Base-by-base conservation (phyloP, 257 asterid genomes). In the Gardenia jasminoides region DNA sequence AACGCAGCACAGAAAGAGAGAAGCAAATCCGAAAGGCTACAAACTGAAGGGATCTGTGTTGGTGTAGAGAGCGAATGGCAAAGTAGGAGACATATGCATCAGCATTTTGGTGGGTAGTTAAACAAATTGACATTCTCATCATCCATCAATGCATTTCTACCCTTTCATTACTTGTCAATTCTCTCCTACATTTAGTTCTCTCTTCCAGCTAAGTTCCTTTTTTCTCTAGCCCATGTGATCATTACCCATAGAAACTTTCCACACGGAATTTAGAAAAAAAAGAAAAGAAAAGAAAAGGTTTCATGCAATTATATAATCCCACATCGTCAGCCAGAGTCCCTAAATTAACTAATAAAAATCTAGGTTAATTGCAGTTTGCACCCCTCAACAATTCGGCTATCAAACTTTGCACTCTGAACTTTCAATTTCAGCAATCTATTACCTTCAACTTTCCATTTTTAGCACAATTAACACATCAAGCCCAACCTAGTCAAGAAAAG, bases 11-110 rank as follows among this genome's bases (percentile, higher is more conserved):
- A 36, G 64, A 13, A 67, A 58, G 76, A 58, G 76, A 46, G 79
- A 44, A 59, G 68, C n/a, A 33, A 33, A 72, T 36, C 78, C 44
- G 59, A 39, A 65, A 65, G n/a, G 56, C 69, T 52, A 59, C 56
- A 72, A 80, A 44, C 70, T 61, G 17, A 52, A 81, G 78, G 76
- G 76, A 52, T 86, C 92, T 84, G 84, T 82, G 95, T 72, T 87
- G 90, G 85, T 86, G 74, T 62, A 85, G 54, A 74, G 78, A 76
- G 78, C 73, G 74, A 82, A 76, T 78, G 74, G 82, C 54, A 75
- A 62, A 78, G 69, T 72, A 17, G 71, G 78, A 70, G 75, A 71
- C 83, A 77, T 69, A 56, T 70, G 22, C 30, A 4, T 43, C 20
- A 36, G 10, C 30, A 31, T 76, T 74, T 85, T 80, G 89, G 89